Evolutionary conservation across 2,329 filamentous ascomycete species (phyloP), one percentile per base, ranked within the genome.

Genomic region (Hypoxylon sp.): DNA sequence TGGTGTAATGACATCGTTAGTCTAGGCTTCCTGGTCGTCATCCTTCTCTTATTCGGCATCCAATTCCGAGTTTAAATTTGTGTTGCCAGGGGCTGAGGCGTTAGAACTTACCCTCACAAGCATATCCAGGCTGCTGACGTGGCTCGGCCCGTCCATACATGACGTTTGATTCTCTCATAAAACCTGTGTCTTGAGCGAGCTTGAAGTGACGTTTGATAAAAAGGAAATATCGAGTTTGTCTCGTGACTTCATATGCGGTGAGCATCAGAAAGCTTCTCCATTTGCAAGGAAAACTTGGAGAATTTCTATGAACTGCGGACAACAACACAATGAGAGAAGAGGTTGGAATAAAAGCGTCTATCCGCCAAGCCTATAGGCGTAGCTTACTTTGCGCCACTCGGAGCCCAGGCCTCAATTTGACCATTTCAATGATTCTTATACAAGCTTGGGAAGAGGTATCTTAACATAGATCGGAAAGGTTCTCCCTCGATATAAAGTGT

Each of bases 121-220:
- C 68, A 46, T 70, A 70, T 31, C 68, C 68, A 22, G 68, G 68
- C 56, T 70, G 68, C 66, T 70, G 68, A 62, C 68, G 68, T 61
- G 68, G 68, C 65, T 70, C 68, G 26, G 68, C 59, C 55, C 68
- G 65, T 61, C 63, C 68, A 56, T 68, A 70, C 68, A 70, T 70
- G 48, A 39, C 62, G 61, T 13, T 59, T 51, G 55, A 52, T 55
- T 55, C 44, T 22, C 19, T 67, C 26, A 50, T 42, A 57, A 24
- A 29, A 35, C 37, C 50, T 24, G 14, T 19, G 19, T 37, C 26
- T 62, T 31, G 48, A 64, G 54, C 3, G 60, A 63, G 48, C 17
- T 50, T 46, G 48, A 46, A 24, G 33, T 19, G 17, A 62, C 35
- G 33, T 54, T 37, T 31, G 33, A 33, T 22, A 26, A 46, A 19